Percentiles rank a stretch among this genome's conserved stretches.
Conservation (phyloP, 208 protist species). For the Leishmania tropica region DNA sequence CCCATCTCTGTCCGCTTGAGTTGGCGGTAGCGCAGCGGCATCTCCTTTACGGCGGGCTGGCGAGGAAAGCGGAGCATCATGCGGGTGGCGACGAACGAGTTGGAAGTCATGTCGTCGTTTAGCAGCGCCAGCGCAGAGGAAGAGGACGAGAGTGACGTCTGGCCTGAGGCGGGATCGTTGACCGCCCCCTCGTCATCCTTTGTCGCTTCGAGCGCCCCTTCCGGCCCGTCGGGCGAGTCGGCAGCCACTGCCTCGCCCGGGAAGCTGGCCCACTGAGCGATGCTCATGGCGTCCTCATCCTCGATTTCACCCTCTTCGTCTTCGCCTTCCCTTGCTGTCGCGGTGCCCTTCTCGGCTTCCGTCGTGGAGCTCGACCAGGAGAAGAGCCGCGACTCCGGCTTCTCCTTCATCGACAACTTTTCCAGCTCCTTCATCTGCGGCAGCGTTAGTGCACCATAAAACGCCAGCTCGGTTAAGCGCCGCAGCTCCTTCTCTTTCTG, state of each 20-base stretch:
- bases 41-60: conserved; percentile 62
- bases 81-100: conserved; percentile 60
- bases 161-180: background rate
- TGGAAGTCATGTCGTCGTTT: conserved; percentile 68
- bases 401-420: conserved; percentile 45
- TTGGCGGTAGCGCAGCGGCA: conserved; percentile 54
- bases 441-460: conserved; percentile 59
- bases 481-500: conserved; percentile 53
- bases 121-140: conserved; percentile 18
- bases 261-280: conserved; percentile 17
- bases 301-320: conserved; percentile 15
- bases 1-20: conserved; percentile 82
- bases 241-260: background rate
- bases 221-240: background rate
- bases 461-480: conserved; percentile 59
- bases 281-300: conserved; percentile 21
- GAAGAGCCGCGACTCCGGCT: conserved; percentile 36
- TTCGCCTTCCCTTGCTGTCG: conserved; percentile 12
- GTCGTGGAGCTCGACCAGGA: conserved; percentile 28
- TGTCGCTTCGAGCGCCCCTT: background rate
- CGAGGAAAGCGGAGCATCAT: conserved; percentile 76
- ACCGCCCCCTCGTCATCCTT: background rate
- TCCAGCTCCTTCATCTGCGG: conserved; percentile 76
- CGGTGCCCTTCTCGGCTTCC: conserved; percentile 7
- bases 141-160: conserved; percentile 7